These are phyloP conservation scores for Starmerella bacillaris DNA, from an alignment of 805 yeast species.

Conservation along the genomic window DNA sequence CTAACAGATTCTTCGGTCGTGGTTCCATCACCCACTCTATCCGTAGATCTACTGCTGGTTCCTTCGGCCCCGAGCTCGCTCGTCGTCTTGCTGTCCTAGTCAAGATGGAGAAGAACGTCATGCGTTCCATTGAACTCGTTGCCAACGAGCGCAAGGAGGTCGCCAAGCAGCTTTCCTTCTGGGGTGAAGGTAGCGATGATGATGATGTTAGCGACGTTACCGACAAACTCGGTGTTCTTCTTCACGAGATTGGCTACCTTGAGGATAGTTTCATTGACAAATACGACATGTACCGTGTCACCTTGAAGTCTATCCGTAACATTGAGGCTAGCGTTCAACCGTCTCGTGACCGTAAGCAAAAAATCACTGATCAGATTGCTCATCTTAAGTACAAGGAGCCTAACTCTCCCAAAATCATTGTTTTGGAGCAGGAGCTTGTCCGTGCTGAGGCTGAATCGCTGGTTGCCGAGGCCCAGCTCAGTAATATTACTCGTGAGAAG, in stretches of 20 bases:
- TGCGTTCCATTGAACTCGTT: slow-evolving; percentile 83
- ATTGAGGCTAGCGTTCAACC: slow-evolving; percentile 97
- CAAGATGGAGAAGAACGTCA: slow-evolving; percentile 89
- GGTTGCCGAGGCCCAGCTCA: slow-evolving; percentile 97
- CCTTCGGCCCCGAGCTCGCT: slow-evolving; percentile 85
- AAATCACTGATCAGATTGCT: slow-evolving; percentile 94
- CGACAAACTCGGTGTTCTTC: slow-evolving; percentile 87
- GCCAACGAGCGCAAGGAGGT: slow-evolving; percentile 89
- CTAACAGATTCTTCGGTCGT: slow-evolving; percentile 73
- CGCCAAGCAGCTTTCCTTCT: slow-evolving; percentile 86
- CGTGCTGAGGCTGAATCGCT: slow-evolving; percentile 98
- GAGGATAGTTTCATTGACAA: slow-evolving; percentile 97
- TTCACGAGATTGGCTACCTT: slow-evolving; percentile 91
- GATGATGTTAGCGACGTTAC: slow-evolving; percentile 95
- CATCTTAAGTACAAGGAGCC: slow-evolving; percentile 97
- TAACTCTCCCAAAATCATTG: slow-evolving; percentile 84
- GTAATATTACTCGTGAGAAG: slow-evolving; percentile 95
- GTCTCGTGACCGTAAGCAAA: slow-evolving; percentile 92
- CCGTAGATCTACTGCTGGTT: slow-evolving; percentile 75
- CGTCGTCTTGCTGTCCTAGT: slow-evolving; percentile 80
- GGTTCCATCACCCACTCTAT: slow-evolving; percentile 31
- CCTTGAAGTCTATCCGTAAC: slow-evolving; percentile 84
- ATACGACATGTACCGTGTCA: slow-evolving; percentile 94
- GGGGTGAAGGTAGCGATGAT: slow-evolving; percentile 91
- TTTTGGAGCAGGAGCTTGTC: slow-evolving; percentile 93